Evolutionary conservation across 305 asterid genomes (phyloP), one percentile per base, ranked within the genome.

Genomic region (Lippia alba): DNA sequence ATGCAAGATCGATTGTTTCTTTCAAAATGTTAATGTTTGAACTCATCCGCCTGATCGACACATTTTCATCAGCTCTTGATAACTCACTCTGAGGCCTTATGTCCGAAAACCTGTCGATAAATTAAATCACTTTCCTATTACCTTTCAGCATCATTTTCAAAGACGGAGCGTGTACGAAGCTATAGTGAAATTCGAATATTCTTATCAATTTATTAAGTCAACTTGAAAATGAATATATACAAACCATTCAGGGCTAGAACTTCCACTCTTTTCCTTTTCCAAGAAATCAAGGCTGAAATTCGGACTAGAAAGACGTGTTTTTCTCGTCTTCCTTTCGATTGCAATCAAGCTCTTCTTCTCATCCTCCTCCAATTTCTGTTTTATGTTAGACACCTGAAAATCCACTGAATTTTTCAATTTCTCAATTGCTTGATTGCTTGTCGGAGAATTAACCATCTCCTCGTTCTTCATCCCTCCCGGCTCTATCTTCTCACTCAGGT

Each of bases 21-120:
- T 89, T 90, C 74, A 92, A 76, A 44, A 84, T 75, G 53, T 87
- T 84, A 6, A 87, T 84, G 19, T 88, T 91, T 4, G 88, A 87
- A 74, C 91, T 87, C 96, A 88, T 87, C 56, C 84, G 73, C 60
- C 77, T 74, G 15, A 85, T 78, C 77, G 83, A 73, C 20, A 80
- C 82, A 24, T 76, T 79, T 17, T 81, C 79, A 65, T 79, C 79
- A 4, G 83, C 79, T 9, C 76, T 79, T 2, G 81, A 51, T 1
- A 75, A 63, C 56, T 66, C 75, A 51, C 53, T 65, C 60, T 20
- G 57, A 4, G 71, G 51, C 19, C 76, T 79, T 18, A 34, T 20
- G 41, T 70, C 65, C 0, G 64, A 72, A 68, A 76, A 71, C 16
- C 53, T 71, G 61, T 72, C 75, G 11, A 69, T 45, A 44, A 44